Percentiles rank a stretch among this genome's conserved stretches.
Evolutionary conservation across 2,329 filamentous ascomycete species (phyloP).

Genomic region (Botrytis byssoidea): DNA sequence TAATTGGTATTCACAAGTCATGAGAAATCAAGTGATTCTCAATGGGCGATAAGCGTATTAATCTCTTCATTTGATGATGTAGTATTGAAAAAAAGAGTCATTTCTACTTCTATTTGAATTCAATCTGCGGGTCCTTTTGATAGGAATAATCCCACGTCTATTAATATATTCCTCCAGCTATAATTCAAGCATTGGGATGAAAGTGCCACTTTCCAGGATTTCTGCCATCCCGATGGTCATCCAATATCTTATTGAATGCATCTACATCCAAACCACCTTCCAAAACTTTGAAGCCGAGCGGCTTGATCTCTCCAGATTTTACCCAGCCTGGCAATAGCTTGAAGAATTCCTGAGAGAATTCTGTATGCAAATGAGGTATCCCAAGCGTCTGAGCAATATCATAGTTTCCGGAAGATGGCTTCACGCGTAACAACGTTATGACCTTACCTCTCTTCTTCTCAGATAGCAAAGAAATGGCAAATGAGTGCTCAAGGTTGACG

Average conservation of each 20-base stretch:
- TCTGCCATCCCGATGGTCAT: constrained; percentile 19
- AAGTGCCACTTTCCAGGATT: constrained; percentile 20
- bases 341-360: not conserved
- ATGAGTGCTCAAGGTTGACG: constrained; percentile 15
- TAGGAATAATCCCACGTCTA: not conserved
- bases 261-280: constrained; percentile 19
- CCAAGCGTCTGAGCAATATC: constrained; percentile 1
- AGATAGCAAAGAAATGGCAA: constrained; percentile 16
- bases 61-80: not conserved
- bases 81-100: not conserved
- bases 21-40: not conserved
- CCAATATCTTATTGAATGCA: constrained; percentile 17
- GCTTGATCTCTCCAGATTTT: constrained; percentile 10
- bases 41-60: accelerated
- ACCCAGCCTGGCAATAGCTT: constrained; percentile 12
- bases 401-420: not conserved
- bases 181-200: constrained; percentile 3
- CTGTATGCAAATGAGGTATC: not conserved
- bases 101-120: not conserved
- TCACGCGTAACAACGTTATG: not conserved
- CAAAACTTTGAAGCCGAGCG: constrained; percentile 13
- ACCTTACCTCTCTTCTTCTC: constrained; percentile 18
- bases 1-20: not conserved
- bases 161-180: not conserved
- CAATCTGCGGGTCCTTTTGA: too few species aligned